A percentile compares a stretch with the other conserved stretches of the same genome.
Conservation (phyloP, 306 rosid species). For the Cicer bijugum region DNA sequence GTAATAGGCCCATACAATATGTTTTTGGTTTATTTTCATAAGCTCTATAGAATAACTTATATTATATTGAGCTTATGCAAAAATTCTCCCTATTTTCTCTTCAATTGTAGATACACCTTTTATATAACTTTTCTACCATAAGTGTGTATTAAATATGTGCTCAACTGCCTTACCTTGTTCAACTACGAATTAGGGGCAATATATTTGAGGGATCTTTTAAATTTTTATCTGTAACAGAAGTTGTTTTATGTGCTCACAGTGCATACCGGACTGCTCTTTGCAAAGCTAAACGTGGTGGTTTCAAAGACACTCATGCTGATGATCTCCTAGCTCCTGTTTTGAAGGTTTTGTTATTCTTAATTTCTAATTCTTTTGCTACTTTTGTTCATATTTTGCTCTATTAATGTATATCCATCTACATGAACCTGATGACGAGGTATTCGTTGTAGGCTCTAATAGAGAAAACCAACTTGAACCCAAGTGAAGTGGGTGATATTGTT, state of each 20-base stretch:
- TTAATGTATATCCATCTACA: neutral
- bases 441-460: constrained; percentile 71
- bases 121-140: neutral
- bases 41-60: neutral
- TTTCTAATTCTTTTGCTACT: constrained; percentile 10
- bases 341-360: constrained; percentile 59
- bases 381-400: neutral
- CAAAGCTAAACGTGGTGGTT: constrained; percentile 90
- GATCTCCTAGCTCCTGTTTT: constrained; percentile 96
- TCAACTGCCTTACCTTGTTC: neutral
- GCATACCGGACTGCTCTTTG: constrained; percentile 82
- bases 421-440: constrained; percentile 33
- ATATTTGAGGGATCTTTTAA: neutral
- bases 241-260: constrained; percentile 48
- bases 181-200: neutral
- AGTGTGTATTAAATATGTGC: neutral
- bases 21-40: neutral
- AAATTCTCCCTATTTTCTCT: neutral
- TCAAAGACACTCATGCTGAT: constrained; percentile 86
- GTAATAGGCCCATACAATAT: neutral
- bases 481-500: constrained; percentile 91
- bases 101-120: neutral
- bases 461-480: constrained; percentile 78
- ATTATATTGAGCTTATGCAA: neutral
- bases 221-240: neutral